phyloP scores from a whole-genome alignment of 1,284 basidiomycete species.

The Sanghuangporus weigelae region DNA sequence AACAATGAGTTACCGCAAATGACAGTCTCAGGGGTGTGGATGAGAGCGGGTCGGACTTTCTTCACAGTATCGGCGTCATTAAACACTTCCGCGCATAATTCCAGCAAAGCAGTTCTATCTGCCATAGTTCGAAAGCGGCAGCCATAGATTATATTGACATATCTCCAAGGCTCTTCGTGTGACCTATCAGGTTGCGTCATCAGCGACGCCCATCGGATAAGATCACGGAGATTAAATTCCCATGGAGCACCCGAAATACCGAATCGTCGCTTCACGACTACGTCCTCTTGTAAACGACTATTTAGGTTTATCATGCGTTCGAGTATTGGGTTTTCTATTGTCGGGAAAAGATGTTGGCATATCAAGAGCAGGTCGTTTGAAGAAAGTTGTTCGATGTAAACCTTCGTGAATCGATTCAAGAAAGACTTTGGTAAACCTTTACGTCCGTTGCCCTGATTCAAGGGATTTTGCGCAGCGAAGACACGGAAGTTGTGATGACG shows the following conservation, averaged over 20 bases:
- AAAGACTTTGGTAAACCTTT: constrained; percentile 98
- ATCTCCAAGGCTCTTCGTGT: constrained; percentile 47
- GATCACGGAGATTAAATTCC: constrained; percentile 98
- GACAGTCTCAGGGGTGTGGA: constrained; percentile 47
- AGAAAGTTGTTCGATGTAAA: constrained; percentile 87
- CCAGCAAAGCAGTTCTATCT: constrained; percentile 61
- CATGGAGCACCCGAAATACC: constrained; percentile 88
- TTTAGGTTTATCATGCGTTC: constrained; percentile 86
- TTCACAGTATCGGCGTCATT: constrained; percentile 29
- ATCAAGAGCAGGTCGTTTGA: constrained; percentile 78
- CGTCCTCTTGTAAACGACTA: constrained; percentile 63
- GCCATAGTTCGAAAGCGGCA: constrained; percentile 76
- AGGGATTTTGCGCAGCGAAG: constrained; percentile 97
- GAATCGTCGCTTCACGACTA: constrained; percentile 64
- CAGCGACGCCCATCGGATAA: constrained; percentile 86
- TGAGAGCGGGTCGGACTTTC: constrained; percentile 40
- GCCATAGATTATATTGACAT: constrained; percentile 73
- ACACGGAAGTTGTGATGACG: constrained; percentile 92
- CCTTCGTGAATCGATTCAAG: constrained; percentile 97
- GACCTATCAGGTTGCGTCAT: constrained; percentile 27
- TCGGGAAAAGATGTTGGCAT: constrained; percentile 72
- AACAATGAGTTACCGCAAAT: constrained; percentile 68
- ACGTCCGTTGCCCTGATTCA: constrained; percentile 94
- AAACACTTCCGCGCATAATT: constrained; percentile 65
- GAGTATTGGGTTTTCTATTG: constrained; percentile 49